Base-by-base conservation (phyloP, 768 basidiomycete species). In the Phylloporus sp. region DNA sequence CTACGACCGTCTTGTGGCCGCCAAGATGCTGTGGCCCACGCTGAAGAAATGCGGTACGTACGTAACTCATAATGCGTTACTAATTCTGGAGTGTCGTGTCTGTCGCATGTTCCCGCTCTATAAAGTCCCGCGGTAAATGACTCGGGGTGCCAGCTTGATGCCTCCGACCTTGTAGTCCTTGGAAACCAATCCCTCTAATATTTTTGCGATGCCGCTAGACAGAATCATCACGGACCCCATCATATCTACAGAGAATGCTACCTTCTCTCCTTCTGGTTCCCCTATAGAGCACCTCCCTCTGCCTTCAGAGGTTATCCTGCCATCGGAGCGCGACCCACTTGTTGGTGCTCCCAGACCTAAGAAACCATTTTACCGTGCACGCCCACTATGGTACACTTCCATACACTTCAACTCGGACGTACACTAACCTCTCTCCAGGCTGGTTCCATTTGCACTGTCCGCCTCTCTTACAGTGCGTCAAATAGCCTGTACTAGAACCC, bases 381-480 rank as follows among this genome's bases (percentile, higher is more conserved):
- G 77, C 34, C 78, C 78, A 34, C 55, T 79, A 54, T 79, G 78
- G 77, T 76, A 60, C 48, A 56, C 50, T 45, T 32, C 39, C 31
- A 31, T 38, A 16, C 16, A 27, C 45, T 6, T 12, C 22, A 24
- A 16, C 5, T 12, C 22, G n/a, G 20, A 13, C 49, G 9, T 24
- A 27, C 32, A 40, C n/a, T 61, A 34, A 68, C 47, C 26, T 31
- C 12, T 18, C 4, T 38, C 8, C 53, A 88, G 88, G 86, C 72
- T 89, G 36, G 81, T 87, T 40, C 88, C 88, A 3, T 82, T 89
- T 38, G 82, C 82, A 6, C 67, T 91, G 34, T 68, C 76, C 11
- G 77, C 81, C 46, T 82, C 85, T 24, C 76, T 90, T 62, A 81
- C 85, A 61, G 88, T 88, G 60, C 54, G 79, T 73, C 7, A 8